A percentile compares a stretch with the other conserved stretches of the same genome.
Evolutionary conservation across 108 stramenopile species (phyloP).

Genomic region (Aurantiochytrium sp.): DNA sequence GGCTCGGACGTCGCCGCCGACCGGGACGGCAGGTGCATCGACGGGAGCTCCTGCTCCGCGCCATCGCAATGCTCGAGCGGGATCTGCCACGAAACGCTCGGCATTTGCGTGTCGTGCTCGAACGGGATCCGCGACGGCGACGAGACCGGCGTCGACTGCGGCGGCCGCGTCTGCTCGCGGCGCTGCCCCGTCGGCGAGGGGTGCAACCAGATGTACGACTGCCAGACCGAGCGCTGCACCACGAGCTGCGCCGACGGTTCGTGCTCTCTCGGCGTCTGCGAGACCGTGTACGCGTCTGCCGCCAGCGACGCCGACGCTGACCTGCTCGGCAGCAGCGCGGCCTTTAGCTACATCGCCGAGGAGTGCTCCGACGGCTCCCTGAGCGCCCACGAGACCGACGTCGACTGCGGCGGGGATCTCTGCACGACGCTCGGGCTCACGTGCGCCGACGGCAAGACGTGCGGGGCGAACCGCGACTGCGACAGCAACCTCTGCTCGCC

Average conservation of each 20-base stretch:
- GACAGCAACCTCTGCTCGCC: not conserved
- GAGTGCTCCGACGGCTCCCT: not conserved
- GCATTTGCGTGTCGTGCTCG: conserved; percentile 14
- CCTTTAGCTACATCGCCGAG: not conserved
- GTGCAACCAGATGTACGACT: conserved; percentile 17
- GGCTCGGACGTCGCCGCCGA: not conserved
- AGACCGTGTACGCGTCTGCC: not conserved
- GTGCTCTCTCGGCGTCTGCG: not conserved
- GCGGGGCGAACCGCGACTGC: not conserved
- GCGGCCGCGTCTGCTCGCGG: conserved; percentile 14
- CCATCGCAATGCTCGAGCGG: not conserved
- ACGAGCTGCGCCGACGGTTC: not conserved
- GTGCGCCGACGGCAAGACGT: not conserved
- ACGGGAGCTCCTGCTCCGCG: not conserved
- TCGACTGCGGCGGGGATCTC: not conserved
- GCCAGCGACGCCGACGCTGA: not conserved
- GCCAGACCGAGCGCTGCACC: not conserved
- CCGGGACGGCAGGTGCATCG: not conserved
- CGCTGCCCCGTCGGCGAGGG: not conserved
- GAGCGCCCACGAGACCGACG: not conserved
- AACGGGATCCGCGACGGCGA: not conserved
- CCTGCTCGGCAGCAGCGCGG: not conserved
- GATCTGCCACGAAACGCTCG: not conserved
- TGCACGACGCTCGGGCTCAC: not conserved
- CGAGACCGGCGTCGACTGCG: conserved; percentile 1